These are phyloP conservation scores for Neofusicoccum laricinum DNA, from an alignment of 2,329 filamentous ascomycete species.

Conservation along the genomic window DNA sequence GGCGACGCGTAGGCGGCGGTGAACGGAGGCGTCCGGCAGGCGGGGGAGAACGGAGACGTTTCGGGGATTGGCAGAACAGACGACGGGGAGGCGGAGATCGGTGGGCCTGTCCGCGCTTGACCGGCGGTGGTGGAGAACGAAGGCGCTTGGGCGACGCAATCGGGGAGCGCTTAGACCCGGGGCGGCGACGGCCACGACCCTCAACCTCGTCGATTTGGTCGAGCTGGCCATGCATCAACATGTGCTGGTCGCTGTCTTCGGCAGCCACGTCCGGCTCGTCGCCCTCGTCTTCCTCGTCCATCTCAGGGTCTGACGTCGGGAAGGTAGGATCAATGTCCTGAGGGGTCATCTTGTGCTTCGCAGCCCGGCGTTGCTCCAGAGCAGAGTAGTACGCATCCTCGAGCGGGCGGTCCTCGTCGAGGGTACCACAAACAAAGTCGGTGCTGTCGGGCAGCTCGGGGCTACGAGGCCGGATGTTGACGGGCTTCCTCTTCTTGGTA, in stretches of 20 bases:
- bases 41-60: conserved; percentile 51
- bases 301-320: conserved; percentile 87
- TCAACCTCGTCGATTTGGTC: conserved; percentile 63
- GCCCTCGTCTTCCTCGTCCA: conserved; percentile 68
- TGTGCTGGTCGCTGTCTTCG: conserved; percentile 64
- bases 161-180: conserved; percentile 40
- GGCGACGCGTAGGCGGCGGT: conserved; percentile 61
- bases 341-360: conserved; percentile 15
- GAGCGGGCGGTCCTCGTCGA: conserved; percentile 92
- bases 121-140: conserved; percentile 47
- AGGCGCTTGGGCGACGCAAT: conserved; percentile 61
- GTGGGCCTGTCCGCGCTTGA: conserved; percentile 28
- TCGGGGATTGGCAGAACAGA: conserved; percentile 69
- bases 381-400: conserved; percentile 90
- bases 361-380: conserved; percentile 67
- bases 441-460: conserved; percentile 94
- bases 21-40: conserved; percentile 52
- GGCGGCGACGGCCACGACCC: conserved; percentile 32
- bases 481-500: conserved; percentile 48
- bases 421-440: conserved; percentile 96
- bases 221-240: conserved; percentile 70
- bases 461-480: conserved; percentile 63
- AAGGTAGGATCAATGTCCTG: conserved; percentile 83
- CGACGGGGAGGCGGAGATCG: conserved; percentile 49
- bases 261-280: conserved; percentile 35